phyloP scores from a whole-genome alignment of 2,329 filamentous ascomycete genomes.

The Remersonia thermophila region DNA sequence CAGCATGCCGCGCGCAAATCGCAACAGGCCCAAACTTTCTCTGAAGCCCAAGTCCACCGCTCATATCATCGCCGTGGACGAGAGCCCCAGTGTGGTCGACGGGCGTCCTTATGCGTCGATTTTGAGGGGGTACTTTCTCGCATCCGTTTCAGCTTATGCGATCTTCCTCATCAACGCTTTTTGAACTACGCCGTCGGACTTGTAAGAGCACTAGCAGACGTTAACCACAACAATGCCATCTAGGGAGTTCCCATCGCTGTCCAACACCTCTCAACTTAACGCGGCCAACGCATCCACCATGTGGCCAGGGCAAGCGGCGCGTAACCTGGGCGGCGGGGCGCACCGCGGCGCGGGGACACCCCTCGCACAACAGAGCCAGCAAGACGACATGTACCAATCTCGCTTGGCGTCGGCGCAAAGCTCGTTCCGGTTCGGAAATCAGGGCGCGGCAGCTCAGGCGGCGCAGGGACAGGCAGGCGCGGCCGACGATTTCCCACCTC shows the following conservation, averaged over 20 bases:
- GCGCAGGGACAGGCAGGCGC: conserved; percentile 36
- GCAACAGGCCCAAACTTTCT: conserved; percentile 1
- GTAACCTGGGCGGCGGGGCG: conserved; percentile 35
- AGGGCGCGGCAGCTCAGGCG: conserved; percentile 28
- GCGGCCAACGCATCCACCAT: conserved; percentile 37
- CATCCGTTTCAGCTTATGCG: no score
- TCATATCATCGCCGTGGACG: not conserved
- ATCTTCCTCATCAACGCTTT: no score
- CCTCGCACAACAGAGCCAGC: conserved; percentile 37
- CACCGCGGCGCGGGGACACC: conserved; percentile 41
- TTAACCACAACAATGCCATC: conserved; percentile 4
- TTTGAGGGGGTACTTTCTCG: conserved; percentile 12
- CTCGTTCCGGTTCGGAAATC: conserved; percentile 42
- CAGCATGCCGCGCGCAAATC: not conserved
- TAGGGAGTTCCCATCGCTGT: conserved; percentile 55
- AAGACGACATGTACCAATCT: conserved; percentile 33
- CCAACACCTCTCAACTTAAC: conserved; percentile 45
- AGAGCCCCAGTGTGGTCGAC: conserved; percentile 3
- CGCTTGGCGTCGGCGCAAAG: conserved; percentile 30
- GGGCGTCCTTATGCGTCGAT: conserved; percentile 13
- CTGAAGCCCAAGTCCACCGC: conserved; percentile 3
- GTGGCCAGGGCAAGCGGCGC: conserved; percentile 40
- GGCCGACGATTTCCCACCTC: conserved; percentile 50
- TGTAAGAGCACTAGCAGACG: no score
- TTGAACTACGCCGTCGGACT: no score